Percentiles rank a stretch among this genome's conserved stretches.
Evolutionary conservation across 805 yeast species (phyloP).

Genomic region (Nematodospora valgi): DNA sequence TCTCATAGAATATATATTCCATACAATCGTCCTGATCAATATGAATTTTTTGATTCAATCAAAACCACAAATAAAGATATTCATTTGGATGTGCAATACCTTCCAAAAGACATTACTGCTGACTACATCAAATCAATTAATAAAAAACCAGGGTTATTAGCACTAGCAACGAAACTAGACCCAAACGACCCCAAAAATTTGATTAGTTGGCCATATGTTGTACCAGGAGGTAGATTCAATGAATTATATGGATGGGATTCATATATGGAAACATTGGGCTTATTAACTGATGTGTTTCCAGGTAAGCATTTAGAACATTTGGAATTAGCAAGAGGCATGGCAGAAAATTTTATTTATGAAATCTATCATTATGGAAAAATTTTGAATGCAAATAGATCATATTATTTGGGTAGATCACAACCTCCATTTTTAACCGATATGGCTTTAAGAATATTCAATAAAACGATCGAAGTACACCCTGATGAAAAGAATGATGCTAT

Average conservation of each 20-base stretch:
- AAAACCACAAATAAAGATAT: constrained; percentile 53
- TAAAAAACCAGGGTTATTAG: constrained; percentile 79
- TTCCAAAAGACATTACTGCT: constrained; percentile 74
- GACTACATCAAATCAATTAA: constrained; percentile 75
- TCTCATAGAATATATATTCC: constrained; percentile 81
- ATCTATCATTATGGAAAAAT: constrained; percentile 89
- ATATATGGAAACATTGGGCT: constrained; percentile 84
- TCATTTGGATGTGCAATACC: constrained; percentile 66
- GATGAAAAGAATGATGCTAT: constrained; percentile 38
- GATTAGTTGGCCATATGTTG: constrained; percentile 80
- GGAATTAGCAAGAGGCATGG: constrained; percentile 83
- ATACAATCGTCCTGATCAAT: constrained; percentile 63
- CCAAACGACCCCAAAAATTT: constrained; percentile 50
- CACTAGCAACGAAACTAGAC: constrained; percentile 67
- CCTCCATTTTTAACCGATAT: constrained; percentile 96
- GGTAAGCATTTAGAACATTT: constrained; percentile 38
- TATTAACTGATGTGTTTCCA: constrained; percentile 52
- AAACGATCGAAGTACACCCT: constrained; percentile 46
- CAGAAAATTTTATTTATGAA: constrained; percentile 87
- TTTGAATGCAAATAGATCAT: constrained; percentile 88
- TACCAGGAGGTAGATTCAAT: constrained; percentile 96
- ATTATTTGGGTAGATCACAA: constrained; percentile 87
- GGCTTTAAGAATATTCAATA: constrained; percentile 67
- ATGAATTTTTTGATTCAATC: constrained; percentile 57
- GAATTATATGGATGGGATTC: constrained; percentile 99